Conservation (phyloP, 768 basidiomycete species). For the Clitopilus passeckerianus region DNA sequence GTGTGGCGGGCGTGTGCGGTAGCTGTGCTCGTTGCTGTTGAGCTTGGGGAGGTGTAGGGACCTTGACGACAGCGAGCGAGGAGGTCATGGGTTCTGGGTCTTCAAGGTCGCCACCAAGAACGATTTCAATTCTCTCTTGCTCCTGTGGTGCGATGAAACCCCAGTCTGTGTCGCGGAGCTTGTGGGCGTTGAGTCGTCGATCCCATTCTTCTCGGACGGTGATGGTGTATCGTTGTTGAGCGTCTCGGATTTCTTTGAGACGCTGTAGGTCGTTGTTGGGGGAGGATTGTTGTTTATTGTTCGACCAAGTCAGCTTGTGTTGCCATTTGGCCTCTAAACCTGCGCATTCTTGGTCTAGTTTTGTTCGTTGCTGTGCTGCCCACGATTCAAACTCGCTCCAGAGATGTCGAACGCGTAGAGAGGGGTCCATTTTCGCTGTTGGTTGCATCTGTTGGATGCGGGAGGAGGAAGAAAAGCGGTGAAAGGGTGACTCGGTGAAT, state of each 20-base stretch:
- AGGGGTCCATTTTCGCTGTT: constrained; percentile 11
- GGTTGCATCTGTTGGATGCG: constrained; percentile 14
- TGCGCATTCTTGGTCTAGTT: constrained; percentile 18
- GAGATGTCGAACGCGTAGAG: constrained; percentile 23
- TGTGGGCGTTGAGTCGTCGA: constrained; percentile 21
- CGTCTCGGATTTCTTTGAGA: constrained; percentile 18
- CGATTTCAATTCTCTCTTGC: constrained; percentile 23
- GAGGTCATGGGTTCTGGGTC: constrained; percentile 16
- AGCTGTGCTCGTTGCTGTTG: neutral
- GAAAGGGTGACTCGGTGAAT: constrained; percentile 24
- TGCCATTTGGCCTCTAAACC: constrained; percentile 20
- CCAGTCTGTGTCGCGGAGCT: constrained; percentile 40
- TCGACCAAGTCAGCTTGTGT: constrained; percentile 11
- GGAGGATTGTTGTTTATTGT: constrained; percentile 5
- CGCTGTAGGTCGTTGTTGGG: constrained; percentile 21
- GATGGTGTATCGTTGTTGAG: constrained; percentile 26
- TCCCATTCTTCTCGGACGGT: constrained; percentile 38
- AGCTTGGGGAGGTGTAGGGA: neutral
- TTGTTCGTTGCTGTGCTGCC: constrained; percentile 19
- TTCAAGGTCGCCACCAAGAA: constrained; percentile 32
- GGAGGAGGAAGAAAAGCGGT: constrained; percentile 7
- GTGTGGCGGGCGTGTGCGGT: neutral
- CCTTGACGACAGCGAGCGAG: constrained; percentile 5
- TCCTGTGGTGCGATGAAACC: constrained; percentile 34
- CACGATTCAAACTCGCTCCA: constrained; percentile 31